Conservation (phyloP, 768 basidiomycete genomes). For the Podaxis pistillaris region DNA sequence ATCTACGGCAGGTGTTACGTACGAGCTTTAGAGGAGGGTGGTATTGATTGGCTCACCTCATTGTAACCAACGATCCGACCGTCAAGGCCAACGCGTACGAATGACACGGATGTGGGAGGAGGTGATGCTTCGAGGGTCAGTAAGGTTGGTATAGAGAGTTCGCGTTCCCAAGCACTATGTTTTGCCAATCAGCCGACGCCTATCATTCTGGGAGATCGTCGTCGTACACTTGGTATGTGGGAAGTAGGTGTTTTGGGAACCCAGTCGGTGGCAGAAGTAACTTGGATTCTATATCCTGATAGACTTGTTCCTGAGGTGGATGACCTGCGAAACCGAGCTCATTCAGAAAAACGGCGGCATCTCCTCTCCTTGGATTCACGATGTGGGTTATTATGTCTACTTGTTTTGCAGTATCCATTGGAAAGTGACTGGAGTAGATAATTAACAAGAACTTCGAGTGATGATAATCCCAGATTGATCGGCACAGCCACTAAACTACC, state of each 20-base stretch:
- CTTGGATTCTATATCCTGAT: conserved; percentile 70
- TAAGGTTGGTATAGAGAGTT: conserved; percentile 59
- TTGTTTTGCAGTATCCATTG: conserved; percentile 33
- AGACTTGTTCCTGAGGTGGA: conserved; percentile 59
- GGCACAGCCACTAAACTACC: conserved; percentile 10
- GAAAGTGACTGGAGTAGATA: background rate
- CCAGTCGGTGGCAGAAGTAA: conserved; percentile 67
- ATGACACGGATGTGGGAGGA: conserved; percentile 70
- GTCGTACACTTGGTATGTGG: conserved; percentile 80
- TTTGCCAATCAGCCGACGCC: conserved; percentile 15
- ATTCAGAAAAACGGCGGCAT: conserved; percentile 44
- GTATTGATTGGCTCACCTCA: conserved; percentile 52
- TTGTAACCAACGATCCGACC: conserved; percentile 79
- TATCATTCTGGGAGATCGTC: conserved; percentile 10
- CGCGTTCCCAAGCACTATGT: conserved; percentile 69
- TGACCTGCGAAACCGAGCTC: conserved; percentile 56
- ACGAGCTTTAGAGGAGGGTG: background rate
- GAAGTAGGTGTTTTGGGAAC: conserved; percentile 71
- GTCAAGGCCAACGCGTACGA: conserved; percentile 76
- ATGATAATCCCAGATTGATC: background rate
- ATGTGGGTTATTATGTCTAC: conserved; percentile 44
- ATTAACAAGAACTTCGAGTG: background rate
- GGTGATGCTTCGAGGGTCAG: conserved; percentile 66
- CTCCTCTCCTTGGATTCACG: conserved; percentile 38
- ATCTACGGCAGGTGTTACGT: conserved; percentile 38